A percentile compares a stretch with the other conserved stretches of the same genome.
These are phyloP conservation scores for Kuraishia hungarica DNA, from an alignment of 805 yeast species.

Conservation along the genomic window DNA sequence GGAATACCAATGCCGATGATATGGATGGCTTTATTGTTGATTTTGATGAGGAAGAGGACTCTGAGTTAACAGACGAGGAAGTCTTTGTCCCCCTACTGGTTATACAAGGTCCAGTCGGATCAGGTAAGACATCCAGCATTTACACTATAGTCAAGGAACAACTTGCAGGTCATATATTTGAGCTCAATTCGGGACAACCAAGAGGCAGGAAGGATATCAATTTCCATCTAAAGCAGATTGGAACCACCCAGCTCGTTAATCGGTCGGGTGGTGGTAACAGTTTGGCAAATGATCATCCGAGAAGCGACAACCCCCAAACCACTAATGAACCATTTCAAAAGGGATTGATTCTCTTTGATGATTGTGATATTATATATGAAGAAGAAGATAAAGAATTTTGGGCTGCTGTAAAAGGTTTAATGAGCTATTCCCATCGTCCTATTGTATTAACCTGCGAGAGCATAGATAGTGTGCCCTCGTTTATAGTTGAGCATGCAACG, in stretches of 20 bases:
- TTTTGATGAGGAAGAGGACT: conserved; percentile 15
- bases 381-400: conserved; percentile 75
- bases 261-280: conserved; percentile 5
- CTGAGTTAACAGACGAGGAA: conserved; percentile 24
- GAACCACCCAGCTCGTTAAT: conserved; percentile 78
- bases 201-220: conserved; percentile 67
- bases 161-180: conserved; percentile 66
- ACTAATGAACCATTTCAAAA: conserved; percentile 29
- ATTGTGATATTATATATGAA: conserved; percentile 73
- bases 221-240: conserved; percentile 61
- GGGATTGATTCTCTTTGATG: conserved; percentile 75
- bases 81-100: conserved; percentile 55
- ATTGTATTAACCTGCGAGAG: conserved; percentile 21
- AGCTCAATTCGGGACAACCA: conserved; percentile 66
- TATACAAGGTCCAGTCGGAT: conserved; percentile 61
- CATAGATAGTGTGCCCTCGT: conserved; percentile 15
- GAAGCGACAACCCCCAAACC: conserved; percentile 8
- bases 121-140: conserved; percentile 72
- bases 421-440: conserved; percentile 30
- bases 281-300: conserved; percentile 8
- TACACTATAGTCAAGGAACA: conserved; percentile 54
- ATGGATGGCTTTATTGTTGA: conserved; percentile 31
- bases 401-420: conserved; percentile 55
- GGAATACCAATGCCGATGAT: conserved; percentile 9
- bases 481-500: conserved; percentile 20